phyloP scores from a whole-genome alignment of 163 green algal species.

The Coccomyxa subellipsoidea region DNA sequence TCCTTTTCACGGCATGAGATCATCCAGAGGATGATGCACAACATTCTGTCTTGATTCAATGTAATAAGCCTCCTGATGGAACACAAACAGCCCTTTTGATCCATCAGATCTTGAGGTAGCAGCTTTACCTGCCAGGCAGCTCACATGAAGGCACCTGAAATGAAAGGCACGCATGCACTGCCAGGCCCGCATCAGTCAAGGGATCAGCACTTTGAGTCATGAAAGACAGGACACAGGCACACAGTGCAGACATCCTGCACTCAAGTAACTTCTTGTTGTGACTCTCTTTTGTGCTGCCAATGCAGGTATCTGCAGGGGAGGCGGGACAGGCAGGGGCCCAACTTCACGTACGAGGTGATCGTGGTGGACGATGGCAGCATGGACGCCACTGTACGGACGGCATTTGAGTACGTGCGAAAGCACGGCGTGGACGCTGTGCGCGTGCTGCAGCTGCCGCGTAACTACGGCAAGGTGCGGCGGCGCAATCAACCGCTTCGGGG shows the following conservation, averaged over 20 bases:
- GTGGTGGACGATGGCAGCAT: constrained; percentile 93
- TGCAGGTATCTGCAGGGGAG: constrained; percentile 70
- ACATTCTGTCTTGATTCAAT: not conserved
- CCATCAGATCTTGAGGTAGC: too few relatives aligned
- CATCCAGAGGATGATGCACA: not conserved
- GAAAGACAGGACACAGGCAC: not conserved
- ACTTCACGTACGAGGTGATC: constrained; percentile 92
- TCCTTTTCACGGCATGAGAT: not conserved
- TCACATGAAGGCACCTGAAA: too few relatives aligned
- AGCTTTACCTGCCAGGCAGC: too few relatives aligned
- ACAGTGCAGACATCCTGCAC: too few relatives aligned
- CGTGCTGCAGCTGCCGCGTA: constrained; percentile 75
- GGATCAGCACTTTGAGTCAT: too few relatives aligned
- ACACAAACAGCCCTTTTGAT: too few relatives aligned
- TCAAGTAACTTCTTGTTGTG: not conserved
- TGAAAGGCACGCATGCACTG: too few relatives aligned
- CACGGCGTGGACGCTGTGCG: constrained; percentile 81
- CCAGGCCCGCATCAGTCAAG: too few relatives aligned
- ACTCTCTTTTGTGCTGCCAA: not conserved
- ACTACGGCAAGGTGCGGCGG: constrained; percentile 80
- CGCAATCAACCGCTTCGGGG: too few relatives aligned
- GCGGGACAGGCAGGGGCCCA: constrained; percentile 56
- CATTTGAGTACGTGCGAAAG: constrained; percentile 54
- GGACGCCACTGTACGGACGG: constrained; percentile 69
- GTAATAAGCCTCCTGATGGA: too few relatives aligned